These are phyloP conservation scores for Puccinia triticina DNA, from an alignment of 1,284 basidiomycete species.

Conservation along the genomic window DNA sequence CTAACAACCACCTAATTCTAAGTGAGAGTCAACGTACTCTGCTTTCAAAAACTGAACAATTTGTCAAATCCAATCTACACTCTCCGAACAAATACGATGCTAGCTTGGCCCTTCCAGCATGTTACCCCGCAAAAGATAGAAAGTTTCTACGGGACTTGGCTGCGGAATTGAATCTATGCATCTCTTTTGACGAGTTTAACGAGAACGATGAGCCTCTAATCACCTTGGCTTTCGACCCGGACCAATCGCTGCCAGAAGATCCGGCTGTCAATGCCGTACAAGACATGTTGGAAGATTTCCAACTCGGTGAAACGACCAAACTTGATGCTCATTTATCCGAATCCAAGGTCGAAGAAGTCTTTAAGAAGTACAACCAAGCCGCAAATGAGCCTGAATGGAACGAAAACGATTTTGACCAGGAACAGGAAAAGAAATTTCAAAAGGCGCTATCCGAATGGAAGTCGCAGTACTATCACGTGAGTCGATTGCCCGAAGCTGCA, in stretches of 20 bases:
- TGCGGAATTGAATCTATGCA: conserved; percentile 71
- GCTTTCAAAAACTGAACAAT: conserved; percentile 74
- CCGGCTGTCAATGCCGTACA: conserved; percentile 64
- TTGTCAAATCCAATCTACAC: conserved; percentile 63
- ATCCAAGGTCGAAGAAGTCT: conserved; percentile 7
- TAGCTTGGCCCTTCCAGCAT: conserved; percentile 57
- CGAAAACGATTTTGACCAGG: conserved; percentile 21
- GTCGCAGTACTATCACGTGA: conserved; percentile 71
- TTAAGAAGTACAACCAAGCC: conserved; percentile 20
- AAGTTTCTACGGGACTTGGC: conserved; percentile 75
- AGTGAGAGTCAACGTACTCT: conserved; percentile 70
- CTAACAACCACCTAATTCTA: conserved; percentile 44
- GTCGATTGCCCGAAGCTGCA: not conserved
- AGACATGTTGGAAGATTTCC: conserved; percentile 60
- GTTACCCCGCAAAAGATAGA: conserved; percentile 64
- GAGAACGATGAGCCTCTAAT: conserved; percentile 35
- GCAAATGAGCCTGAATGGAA: conserved; percentile 31
- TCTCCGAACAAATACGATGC: conserved; percentile 57
- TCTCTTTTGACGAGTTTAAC: conserved; percentile 88
- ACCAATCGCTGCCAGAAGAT: conserved; percentile 57
- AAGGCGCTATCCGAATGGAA: conserved; percentile 80
- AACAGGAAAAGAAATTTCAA: conserved; percentile 25
- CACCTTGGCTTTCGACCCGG: conserved; percentile 54
- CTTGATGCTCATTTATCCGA: not conserved
- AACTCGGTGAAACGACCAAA: conserved; percentile 62